Percentiles rank a stretch among this genome's conserved stretches.
phyloP scores from a whole-genome alignment of 495 filamentous ascomycete genomes.

The Penicillium simplicissimum region DNA sequence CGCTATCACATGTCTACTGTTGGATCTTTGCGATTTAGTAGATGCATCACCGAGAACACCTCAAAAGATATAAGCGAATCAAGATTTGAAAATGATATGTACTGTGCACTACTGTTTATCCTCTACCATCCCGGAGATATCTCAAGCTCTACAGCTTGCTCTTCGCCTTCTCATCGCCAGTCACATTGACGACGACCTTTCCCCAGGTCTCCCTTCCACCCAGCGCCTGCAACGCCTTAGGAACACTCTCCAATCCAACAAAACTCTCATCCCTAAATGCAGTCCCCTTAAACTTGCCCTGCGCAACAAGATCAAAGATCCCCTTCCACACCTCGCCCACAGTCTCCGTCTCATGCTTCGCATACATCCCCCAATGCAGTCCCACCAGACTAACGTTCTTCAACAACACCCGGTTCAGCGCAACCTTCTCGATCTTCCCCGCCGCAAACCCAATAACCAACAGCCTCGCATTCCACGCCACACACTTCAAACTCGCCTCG shows the following conservation, averaged over 20 bases:
- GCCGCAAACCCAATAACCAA: constrained; percentile 90
- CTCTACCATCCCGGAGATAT: not conserved
- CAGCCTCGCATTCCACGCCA: constrained; percentile 85
- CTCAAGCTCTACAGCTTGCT: constrained; percentile 46
- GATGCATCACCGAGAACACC: not conserved
- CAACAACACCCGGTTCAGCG: constrained; percentile 84
- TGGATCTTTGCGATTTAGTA: not conserved
- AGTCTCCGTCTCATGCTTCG: constrained; percentile 67
- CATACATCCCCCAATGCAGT: constrained; percentile 88
- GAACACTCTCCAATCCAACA: constrained; percentile 77
- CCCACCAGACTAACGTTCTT: constrained; percentile 94
- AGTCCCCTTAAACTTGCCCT: constrained; percentile 79
- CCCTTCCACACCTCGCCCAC: constrained; percentile 77
- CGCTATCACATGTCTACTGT: not conserved
- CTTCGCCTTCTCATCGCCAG: constrained; percentile 58
- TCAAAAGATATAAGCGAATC: not conserved
- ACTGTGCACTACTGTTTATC: not conserved
- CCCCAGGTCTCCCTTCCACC: constrained; percentile 88
- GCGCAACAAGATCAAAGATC: constrained; percentile 70
- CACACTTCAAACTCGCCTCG: constrained; percentile 79
- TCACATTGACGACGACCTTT: constrained; percentile 89
- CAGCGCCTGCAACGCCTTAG: constrained; percentile 72
- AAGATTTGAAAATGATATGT: not conserved
- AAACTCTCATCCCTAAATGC: constrained; percentile 80
- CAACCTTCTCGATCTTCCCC: constrained; percentile 86